phyloP scores from a whole-genome alignment of 352 stramenopile species.

The Peronosclerospora sorghi region DNA sequence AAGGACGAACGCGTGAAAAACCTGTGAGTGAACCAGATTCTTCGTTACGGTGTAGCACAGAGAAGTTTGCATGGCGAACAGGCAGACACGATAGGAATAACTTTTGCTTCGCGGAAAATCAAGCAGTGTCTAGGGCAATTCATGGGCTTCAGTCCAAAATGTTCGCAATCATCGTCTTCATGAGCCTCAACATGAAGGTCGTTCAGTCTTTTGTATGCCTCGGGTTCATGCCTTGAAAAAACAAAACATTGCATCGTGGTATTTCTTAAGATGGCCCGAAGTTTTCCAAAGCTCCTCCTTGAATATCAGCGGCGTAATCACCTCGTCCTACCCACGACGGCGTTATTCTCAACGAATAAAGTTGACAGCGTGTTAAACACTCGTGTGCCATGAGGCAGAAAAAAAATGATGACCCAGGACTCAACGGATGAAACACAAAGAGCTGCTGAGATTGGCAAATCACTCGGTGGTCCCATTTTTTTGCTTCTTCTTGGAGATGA shows the following conservation, averaged over 20 bases:
- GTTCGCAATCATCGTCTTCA: conserved; percentile 42
- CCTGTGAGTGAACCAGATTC: conserved; percentile 92
- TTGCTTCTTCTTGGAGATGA: conserved; percentile 89
- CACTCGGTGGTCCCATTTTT: conserved; percentile 93
- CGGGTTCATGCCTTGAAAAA: conserved; percentile 52
- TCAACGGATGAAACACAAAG: conserved; percentile 92
- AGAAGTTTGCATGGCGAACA: conserved; percentile 91
- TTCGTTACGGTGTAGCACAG: conserved; percentile 93
- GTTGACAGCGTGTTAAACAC: conserved; percentile 93
- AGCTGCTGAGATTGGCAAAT: conserved; percentile 94
- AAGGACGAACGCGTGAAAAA: conserved; percentile 93
- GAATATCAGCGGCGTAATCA: conserved; percentile 96
- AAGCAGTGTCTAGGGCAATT: conserved; percentile 98
- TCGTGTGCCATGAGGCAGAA: conserved; percentile 93
- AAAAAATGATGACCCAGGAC: conserved; percentile 95
- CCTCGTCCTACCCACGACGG: conserved; percentile 89
- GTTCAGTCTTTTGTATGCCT: conserved; percentile 19
- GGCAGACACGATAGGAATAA: conserved; percentile 92
- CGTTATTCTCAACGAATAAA: conserved; percentile 84
- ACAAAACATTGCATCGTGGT: conserved; percentile 94
- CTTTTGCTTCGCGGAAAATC: conserved; percentile 92
- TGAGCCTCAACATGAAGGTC: conserved; percentile 12
- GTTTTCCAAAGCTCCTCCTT: conserved; percentile 97
- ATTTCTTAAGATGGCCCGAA: conserved; percentile 95
- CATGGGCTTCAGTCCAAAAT: conserved; percentile 98